Evolutionary conservation across 345 rosid genomes (phyloP), one percentile per base, ranked within the genome.

Genomic region (Rubroshorea leprosula): DNA sequence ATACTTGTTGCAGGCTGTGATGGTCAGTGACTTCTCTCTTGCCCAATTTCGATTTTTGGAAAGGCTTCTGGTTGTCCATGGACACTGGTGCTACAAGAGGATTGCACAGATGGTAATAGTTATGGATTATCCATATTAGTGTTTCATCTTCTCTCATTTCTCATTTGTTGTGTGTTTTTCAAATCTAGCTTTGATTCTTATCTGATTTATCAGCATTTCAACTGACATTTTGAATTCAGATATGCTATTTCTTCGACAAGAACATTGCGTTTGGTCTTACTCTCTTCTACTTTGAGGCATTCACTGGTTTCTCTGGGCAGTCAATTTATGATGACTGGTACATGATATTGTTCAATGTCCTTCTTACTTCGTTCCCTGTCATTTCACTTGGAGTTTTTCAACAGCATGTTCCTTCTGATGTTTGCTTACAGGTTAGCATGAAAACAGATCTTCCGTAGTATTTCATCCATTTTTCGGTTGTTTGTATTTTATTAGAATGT

Each of bases 71-170:
- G 97, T 92, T 17, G 97, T 92, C 59, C 99, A 92, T 69, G 99
- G 99, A 61, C 99, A 92, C 73, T 92, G 99, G 99, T 92, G 99
- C 72, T 93, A 93, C 80, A 85, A 87, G 83, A 79, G 99, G 61
- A 89, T 93, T 57, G 87, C 99, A 70, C 93, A 87, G 69, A 93
- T 93, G 99, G 97, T 93, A 89, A 76, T 50, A 29, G 64, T 47
- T 46, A 49, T 44, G 20, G 16, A 51, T 52, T 52, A 39, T 27
- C 14, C 0, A 41, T 22, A 15, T 47, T 19, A 6, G 19, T 39
- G 46, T 27, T 59, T 51, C 27, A 22, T 43, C 49, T 53, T 61
- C 57, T 53, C 67, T 49, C 57, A 55, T 47, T 54, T 47, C 25
- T n/a, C 41, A 24, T n/a, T 57, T 55, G 31, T 18, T 62, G 35